A percentile compares a stretch with the other conserved stretches of the same genome.
These are phyloP conservation scores for Epichloe scottii DNA, from an alignment of 2,329 filamentous ascomycete genomes.

Conservation along the genomic window DNA sequence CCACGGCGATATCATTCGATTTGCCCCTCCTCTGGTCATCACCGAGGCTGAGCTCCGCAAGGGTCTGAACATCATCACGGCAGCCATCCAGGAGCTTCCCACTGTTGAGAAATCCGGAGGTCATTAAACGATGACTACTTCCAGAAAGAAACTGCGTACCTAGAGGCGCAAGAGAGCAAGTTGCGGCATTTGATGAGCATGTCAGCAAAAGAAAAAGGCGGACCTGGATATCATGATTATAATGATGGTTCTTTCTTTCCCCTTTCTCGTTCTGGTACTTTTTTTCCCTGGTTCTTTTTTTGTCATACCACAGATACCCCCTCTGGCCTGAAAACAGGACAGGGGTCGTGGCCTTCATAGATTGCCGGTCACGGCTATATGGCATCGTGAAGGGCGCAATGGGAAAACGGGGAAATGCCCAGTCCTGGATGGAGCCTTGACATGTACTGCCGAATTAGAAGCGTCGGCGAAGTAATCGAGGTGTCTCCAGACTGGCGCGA, in stretches of 20 bases:
- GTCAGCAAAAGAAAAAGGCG: neutral
- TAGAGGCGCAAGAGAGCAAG: constrained; percentile 11
- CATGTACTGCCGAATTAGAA: neutral
- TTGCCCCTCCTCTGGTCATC: constrained; percentile 93
- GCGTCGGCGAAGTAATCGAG: neutral
- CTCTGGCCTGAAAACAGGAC: neutral
- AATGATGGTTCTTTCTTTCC: neutral
- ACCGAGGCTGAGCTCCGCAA: constrained; percentile 73
- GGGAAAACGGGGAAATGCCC: constrained; percentile 3
- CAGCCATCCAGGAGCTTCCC: constrained; percentile 72
- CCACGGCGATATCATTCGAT: constrained; percentile 94
- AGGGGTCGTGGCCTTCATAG: constrained; percentile 3
- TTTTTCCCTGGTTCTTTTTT: neutral
- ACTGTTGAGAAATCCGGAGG: constrained; percentile 28
- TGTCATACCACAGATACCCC: constrained; percentile 6
- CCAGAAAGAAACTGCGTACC: neutral
- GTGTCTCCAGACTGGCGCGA: constrained; percentile 3
- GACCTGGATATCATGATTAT: neutral
- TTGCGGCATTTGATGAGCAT: constrained; percentile 11
- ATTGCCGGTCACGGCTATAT: neutral
- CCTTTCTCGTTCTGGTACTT: neutral
- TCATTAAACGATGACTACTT: constrained; percentile 17
- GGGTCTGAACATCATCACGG: constrained; percentile 66
- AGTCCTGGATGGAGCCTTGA: constrained; percentile 3
- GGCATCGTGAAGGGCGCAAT: constrained; percentile 3